Conservation (phyloP, 139 green algal genomes). For the Pleodorina starrii region DNA sequence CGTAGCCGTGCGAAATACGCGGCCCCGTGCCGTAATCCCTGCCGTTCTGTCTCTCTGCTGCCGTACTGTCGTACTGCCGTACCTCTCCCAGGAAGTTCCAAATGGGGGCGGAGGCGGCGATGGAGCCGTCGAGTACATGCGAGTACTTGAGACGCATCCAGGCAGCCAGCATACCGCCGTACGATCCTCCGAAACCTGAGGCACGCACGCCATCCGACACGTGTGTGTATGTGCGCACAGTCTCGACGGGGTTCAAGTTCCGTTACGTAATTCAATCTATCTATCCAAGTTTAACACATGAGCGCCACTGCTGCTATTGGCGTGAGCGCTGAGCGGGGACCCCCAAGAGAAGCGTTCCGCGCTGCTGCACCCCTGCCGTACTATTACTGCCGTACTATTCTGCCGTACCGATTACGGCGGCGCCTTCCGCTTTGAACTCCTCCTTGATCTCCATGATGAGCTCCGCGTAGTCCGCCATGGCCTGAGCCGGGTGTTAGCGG, state of each 20-base stretch:
- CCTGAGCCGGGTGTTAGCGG: conserved; percentile 43
- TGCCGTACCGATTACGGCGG: conserved; percentile 70
- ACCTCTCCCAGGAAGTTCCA: conserved; percentile 85
- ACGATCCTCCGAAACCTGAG: conserved; percentile 86
- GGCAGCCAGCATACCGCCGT: conserved; percentile 89
- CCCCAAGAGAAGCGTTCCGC: no score
- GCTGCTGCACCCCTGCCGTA: no score
- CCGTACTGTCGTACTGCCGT: neutral
- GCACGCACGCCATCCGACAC: neutral
- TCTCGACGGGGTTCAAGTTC: no score
- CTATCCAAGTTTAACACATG: no score
- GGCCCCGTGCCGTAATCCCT: no score
- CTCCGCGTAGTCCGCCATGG: conserved; percentile 86
- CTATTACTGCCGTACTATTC: no score
- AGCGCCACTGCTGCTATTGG: no score
- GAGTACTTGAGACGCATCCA: conserved; percentile 93
- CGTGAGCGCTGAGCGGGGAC: no score
- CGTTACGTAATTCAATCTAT: no score
- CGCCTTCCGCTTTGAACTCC: conserved; percentile 34
- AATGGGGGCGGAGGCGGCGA: conserved; percentile 94
- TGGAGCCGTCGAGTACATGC: conserved; percentile 81
- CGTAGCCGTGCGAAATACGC: no score
- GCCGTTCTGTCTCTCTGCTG: no score
- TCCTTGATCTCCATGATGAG: conserved; percentile 72
- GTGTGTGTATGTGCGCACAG: no score